Evolutionary conservation across 2,329 filamentous ascomycete genomes (phyloP).

Genomic region (Talaromyces amestolkiae): DNA sequence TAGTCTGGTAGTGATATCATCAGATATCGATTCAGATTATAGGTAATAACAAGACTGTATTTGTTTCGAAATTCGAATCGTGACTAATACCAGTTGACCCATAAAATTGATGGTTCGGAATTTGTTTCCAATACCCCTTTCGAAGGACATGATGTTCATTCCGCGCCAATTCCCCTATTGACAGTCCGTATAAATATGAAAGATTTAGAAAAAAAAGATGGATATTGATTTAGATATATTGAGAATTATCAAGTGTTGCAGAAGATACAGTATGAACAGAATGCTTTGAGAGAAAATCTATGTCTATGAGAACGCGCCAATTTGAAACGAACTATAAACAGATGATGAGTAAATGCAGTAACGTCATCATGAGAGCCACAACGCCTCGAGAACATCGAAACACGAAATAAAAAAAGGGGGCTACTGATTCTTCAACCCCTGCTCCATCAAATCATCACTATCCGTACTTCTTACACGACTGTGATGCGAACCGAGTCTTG

Average conservation of each 20-base stretch:
- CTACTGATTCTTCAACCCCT: conserved; percentile 31
- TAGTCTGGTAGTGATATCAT: no score
- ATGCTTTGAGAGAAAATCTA: background rate
- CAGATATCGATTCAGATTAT: no score
- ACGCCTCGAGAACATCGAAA: background rate
- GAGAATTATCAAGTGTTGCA: background rate
- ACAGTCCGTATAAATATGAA: background rate
- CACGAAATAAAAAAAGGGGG: no score
- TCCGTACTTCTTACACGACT: conserved; percentile 20
- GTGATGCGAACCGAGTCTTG: conserved; percentile 42
- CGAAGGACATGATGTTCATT: background rate
- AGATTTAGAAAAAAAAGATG: no score
- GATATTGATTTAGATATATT: no score
- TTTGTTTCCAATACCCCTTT: background rate
- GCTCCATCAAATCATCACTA: conserved; percentile 45
- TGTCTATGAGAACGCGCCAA: background rate
- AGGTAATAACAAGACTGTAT: no score
- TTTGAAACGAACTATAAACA: background rate
- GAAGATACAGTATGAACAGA: background rate
- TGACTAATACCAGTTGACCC: no score
- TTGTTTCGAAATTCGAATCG: no score
- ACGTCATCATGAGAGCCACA: conserved; percentile 1
- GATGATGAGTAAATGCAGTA: background rate
- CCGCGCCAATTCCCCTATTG: background rate
- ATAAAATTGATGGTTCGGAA: background rate